Conservation (phyloP, 257 asterid species). For the Asclepias syriaca region DNA sequence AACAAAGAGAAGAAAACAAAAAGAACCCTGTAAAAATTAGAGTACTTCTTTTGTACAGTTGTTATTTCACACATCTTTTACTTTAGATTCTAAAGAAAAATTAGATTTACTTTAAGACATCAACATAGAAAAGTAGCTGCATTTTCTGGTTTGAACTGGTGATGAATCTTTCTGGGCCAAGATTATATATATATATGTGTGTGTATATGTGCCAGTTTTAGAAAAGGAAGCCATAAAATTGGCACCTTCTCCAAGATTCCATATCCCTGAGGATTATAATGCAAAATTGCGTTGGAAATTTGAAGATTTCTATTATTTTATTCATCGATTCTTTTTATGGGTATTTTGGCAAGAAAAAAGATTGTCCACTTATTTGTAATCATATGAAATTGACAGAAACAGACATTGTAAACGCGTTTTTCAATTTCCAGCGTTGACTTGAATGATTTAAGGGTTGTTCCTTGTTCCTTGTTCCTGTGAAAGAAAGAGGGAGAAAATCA, state of each 20-base stretch:
- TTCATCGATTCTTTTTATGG: no score
- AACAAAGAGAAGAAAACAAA: no score
- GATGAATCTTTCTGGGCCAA: background rate
- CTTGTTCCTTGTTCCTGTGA: background rate
- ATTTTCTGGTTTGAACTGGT: background rate
- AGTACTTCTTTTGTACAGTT: conserved; percentile 14
- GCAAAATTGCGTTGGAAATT: no score
- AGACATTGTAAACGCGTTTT: background rate
- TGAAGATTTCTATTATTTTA: no score
- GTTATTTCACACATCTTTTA: background rate
- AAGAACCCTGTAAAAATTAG: conserved; percentile 6
- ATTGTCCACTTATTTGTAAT: background rate
- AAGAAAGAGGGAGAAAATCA: no score
- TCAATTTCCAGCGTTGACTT: background rate
- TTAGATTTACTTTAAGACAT: conserved; percentile 1
- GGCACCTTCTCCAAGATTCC: no score
- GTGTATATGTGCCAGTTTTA: no score
- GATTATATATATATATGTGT: no score
- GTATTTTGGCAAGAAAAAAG: no score
- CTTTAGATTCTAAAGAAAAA: background rate
- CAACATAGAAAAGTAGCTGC: conserved; percentile 3
- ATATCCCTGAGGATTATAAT: no score
- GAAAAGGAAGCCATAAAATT: no score
- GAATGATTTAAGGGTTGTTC: background rate
- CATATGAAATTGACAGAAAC: background rate